Conservation (phyloP, 2,329 filamentous ascomycete genomes). For the Sarocladium strictum region DNA sequence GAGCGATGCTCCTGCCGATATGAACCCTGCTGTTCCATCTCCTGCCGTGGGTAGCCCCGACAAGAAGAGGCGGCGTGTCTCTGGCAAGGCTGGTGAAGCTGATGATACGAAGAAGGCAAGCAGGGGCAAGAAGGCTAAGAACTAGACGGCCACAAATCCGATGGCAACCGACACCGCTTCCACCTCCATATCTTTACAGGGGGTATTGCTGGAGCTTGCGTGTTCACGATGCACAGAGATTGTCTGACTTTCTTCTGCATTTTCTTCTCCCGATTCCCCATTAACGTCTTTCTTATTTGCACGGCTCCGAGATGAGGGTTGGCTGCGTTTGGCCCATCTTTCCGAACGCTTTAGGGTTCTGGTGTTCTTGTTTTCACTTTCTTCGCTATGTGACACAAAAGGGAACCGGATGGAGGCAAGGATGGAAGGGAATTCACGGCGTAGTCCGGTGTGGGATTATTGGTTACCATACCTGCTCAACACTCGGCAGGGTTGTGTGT, state of each 20-base stretch:
- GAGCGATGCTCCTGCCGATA: slow-evolving; percentile 40
- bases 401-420: not conserved
- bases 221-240: not conserved
- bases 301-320: not conserved
- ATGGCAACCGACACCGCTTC: not conserved
- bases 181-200: not conserved
- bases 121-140: slow-evolving; percentile 49
- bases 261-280: slow-evolving; percentile 4
- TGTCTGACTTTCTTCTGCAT: not conserved
- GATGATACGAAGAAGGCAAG: slow-evolving; percentile 56
- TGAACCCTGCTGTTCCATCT: slow-evolving; percentile 32
- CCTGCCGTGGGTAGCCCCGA: slow-evolving; percentile 47
- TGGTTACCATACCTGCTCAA: not conserved
- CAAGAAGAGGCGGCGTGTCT: slow-evolving; percentile 57
- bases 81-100: slow-evolving; percentile 46
- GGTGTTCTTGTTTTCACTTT: not conserved
- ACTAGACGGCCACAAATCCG: slow-evolving; percentile 16
- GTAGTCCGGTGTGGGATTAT: not conserved
- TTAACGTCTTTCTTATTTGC: not conserved
- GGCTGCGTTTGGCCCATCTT: not conserved
- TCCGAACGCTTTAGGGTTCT: not conserved
- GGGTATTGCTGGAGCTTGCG: not conserved
- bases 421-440: not conserved
- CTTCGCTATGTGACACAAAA: not conserved
- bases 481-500: not conserved